Conservation (phyloP, 1,284 basidiomycete species). For the Laetiporus sulphureus region DNA sequence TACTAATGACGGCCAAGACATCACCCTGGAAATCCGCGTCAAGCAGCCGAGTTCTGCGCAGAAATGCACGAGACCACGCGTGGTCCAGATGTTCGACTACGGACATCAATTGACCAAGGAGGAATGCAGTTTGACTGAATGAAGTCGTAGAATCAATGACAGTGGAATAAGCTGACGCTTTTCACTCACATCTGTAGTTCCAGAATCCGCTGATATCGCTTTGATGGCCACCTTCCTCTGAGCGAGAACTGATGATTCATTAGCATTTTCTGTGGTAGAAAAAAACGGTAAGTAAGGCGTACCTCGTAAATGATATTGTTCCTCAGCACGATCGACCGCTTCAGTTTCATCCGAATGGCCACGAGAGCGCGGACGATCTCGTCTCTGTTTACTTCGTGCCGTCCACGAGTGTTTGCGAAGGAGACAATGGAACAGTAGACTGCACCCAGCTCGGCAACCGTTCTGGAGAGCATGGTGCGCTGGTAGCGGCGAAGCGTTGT, state of each 20-base stretch:
- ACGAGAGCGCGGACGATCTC: constrained; percentile 52
- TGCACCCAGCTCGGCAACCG: constrained; percentile 50
- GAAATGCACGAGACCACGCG: constrained; percentile 69
- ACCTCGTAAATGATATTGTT: constrained; percentile 66
- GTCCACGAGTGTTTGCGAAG: constrained; percentile 42
- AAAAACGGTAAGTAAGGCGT: not conserved
- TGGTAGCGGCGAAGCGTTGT: constrained; percentile 67
- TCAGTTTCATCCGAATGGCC: constrained; percentile 61
- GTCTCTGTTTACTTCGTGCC: constrained; percentile 37
- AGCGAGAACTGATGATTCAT: constrained; percentile 61
- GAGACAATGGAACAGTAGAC: constrained; percentile 67
- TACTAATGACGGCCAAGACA: constrained; percentile 73
- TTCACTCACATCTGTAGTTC: constrained; percentile 52
- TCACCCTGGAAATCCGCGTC: constrained; percentile 84
- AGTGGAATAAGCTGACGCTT: not conserved
- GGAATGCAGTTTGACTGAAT: constrained; percentile 50
- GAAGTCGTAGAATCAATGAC: constrained; percentile 3
- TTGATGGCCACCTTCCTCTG: constrained; percentile 60
- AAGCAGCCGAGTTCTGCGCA: constrained; percentile 68
- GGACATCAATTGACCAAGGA: constrained; percentile 59
- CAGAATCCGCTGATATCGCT: constrained; percentile 58
- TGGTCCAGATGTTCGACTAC: constrained; percentile 61
- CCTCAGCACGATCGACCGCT: constrained; percentile 46
- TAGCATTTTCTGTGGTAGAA: too few relatives aligned
- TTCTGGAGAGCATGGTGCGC: constrained; percentile 55